Percentiles rank a stretch among this genome's conserved stretches.
Conservation (phyloP, 2,329 filamentous ascomycete genomes). For the Rhynchosporium graminicola region DNA sequence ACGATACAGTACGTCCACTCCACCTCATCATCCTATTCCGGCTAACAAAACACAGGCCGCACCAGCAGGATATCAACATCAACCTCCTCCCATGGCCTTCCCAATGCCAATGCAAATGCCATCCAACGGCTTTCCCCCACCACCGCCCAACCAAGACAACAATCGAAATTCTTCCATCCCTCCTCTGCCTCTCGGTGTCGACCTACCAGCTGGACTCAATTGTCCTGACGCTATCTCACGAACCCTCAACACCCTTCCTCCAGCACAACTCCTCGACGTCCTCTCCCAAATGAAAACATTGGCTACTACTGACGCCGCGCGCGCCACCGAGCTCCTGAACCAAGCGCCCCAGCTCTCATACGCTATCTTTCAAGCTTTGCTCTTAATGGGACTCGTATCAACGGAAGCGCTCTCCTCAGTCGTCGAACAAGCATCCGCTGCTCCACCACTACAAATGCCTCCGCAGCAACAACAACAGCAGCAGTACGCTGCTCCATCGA, state of each 20-base stretch:
- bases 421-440: constrained; percentile 57
- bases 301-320: constrained; percentile 76
- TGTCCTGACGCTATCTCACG: constrained; percentile 90
- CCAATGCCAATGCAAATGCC: constrained; percentile 13
- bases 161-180: constrained; percentile 61
- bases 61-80: constrained; percentile 42
- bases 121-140: constrained; percentile 27
- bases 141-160: constrained; percentile 36
- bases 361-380: constrained; percentile 89
- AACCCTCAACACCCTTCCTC: constrained; percentile 82
- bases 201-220: constrained; percentile 78
- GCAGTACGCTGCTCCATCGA: constrained; percentile 29
- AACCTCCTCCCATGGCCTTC: constrained; percentile 32
- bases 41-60: constrained; percentile 29
- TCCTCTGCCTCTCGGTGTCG: constrained; percentile 79
- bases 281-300: constrained; percentile 92
- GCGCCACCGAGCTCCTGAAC: constrained; percentile 81
- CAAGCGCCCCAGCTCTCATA: constrained; percentile 92
- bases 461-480: constrained; percentile 28
- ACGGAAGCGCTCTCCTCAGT: constrained; percentile 80
- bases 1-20: constrained; percentile 45
- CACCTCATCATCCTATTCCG: constrained; percentile 1
- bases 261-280: constrained; percentile 88
- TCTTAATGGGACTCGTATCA: constrained; percentile 91
- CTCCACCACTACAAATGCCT: constrained; percentile 44